Evolutionary conservation across 2,329 filamentous ascomycete species (phyloP), one percentile per base, ranked within the genome.

Genomic region (Verruconis gallopava): DNA sequence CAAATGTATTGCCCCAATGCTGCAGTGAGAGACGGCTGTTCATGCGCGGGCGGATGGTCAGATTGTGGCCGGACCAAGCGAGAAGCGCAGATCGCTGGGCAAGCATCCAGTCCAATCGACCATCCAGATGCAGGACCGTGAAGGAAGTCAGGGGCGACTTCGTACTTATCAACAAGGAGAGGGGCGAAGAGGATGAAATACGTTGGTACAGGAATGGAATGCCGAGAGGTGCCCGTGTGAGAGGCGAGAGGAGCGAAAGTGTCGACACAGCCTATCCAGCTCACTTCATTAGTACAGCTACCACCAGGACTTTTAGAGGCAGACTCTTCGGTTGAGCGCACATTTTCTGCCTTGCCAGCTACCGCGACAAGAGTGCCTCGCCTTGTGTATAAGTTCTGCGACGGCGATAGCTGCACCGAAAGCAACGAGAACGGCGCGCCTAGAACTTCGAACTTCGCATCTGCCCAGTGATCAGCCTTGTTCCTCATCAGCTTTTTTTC

Each of bases 141-240:
- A 98, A 88, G 4, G 86, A 88, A 1, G 88, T 91, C 40, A 81
- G 78, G 3, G 85, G 77, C 4, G 85, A 85, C 58, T 86, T 91
- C 18, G 89, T 86, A 21, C 84, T 83, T 51, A 98, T 81, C 48
- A 98, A 68, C 21, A 86, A 86, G 34, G 83, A 93, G 50, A 95
- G 74, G 2, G 91, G 88, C 37, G 79, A 83, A 1, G 88, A 86
- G 1, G 89, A 89, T 22, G 85, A 81, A 50, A 96, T 76, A 63
- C 71, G 73, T 64, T 96, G 89, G 65, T 96, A 96, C 46, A 98
- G 72, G 63, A 98, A 98, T 1, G 91, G 91, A 39, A 96, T 81
- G 50, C 88, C 85, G 20, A 93, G 73, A 37, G 79, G 62, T 18
- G 81, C 81, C 59, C 91, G 78, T 45, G 79, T 75, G 55, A 94